Base-by-base conservation (phyloP, 192 early-diverging fungal genomes). In the Spizellomyces sp. region DNA sequence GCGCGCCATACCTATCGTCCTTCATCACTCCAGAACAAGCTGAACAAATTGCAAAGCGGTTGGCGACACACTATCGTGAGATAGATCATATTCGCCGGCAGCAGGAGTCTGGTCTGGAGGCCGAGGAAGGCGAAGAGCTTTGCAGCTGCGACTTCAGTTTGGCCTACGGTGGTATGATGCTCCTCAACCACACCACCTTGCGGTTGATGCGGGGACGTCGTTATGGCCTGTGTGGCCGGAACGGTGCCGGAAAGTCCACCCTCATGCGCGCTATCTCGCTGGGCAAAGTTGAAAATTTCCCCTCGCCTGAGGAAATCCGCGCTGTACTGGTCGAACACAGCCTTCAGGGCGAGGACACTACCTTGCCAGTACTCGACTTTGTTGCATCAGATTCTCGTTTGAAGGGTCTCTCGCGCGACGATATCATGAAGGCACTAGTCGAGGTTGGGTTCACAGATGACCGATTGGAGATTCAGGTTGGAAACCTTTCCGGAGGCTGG, bases 241-340 rank as follows among this genome's bases (percentile, higher is more conserved):
- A 94, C 72, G 92, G 90, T 58, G 88, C 90, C 50, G 92, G 92
- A 68, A 94, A 94, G 60, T 85, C 91, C 8, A 94, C 92, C 27
- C 78, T 94, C 45, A 91, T 94, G 90, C 70, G 79, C 19, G 81
- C 86, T 48, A 88, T 88, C 59, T 63, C 84, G 3, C 17, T 69
- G 22, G 80, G 80, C 22, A 79, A 83, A 61, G 75, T 88, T 15
- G 83, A 88, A 36, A 85, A 81, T 47, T 88, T 88, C 80, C 81
- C 87, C 22, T 41, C 75, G 14, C 72, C 77, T 17, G 86, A 85
- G 46, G 70, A 72, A 48, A 71, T 88, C 36, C 74, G 76, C 17
- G 81, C 78, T 9, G 80, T 87, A 22, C 75, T 77, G 63, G 87
- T 88, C 54, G 87, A 88, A 62, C 82, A 83, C 75, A 62, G 56